phyloP scores from a whole-genome alignment of 768 basidiomycete species.

The Lyophyllum atratum region DNA sequence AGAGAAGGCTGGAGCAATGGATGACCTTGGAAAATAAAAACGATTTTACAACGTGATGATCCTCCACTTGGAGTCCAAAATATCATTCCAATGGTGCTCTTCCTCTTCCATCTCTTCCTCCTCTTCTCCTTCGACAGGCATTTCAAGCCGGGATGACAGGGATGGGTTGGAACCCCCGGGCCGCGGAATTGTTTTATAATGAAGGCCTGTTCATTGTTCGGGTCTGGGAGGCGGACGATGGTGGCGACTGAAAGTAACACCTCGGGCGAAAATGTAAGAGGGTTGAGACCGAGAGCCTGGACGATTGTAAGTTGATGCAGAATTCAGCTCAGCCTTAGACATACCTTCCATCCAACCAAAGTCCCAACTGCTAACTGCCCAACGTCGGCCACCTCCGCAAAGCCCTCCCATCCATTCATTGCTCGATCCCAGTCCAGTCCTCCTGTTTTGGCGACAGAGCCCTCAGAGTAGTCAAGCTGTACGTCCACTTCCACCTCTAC shows the following conservation, averaged over 20 bases:
- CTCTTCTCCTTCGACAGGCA: constrained; percentile 8
- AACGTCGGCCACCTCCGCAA: constrained; percentile 20
- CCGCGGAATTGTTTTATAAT: constrained; percentile 18
- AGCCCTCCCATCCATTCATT: constrained; percentile 33
- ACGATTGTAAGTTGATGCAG: not conserved
- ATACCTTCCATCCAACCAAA: constrained; percentile 54
- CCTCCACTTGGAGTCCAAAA: constrained; percentile 20
- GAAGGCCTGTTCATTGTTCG: constrained; percentile 5
- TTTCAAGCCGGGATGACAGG: constrained; percentile 20
- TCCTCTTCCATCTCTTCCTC: constrained; percentile 23
- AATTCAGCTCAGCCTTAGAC: constrained; percentile 8
- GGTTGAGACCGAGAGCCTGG: constrained; percentile 62
- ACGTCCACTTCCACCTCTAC: constrained; percentile 16
- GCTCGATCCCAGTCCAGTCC: constrained; percentile 39
- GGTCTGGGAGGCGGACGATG: constrained; percentile 27
- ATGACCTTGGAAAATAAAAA: not conserved
- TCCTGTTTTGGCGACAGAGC: not conserved
- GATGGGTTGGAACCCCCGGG: constrained; percentile 20
- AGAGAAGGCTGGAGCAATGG: not conserved
- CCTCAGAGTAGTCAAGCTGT: constrained; percentile 9
- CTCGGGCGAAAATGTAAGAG: constrained; percentile 61
- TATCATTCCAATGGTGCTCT: constrained; percentile 22
- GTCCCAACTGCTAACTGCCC: constrained; percentile 29
- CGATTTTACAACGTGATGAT: constrained; percentile 12
- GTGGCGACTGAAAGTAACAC: constrained; percentile 48